phyloP scores from a whole-genome alignment of 202 grass and related monocot species.

The Schoenoplectus triqueter region DNA sequence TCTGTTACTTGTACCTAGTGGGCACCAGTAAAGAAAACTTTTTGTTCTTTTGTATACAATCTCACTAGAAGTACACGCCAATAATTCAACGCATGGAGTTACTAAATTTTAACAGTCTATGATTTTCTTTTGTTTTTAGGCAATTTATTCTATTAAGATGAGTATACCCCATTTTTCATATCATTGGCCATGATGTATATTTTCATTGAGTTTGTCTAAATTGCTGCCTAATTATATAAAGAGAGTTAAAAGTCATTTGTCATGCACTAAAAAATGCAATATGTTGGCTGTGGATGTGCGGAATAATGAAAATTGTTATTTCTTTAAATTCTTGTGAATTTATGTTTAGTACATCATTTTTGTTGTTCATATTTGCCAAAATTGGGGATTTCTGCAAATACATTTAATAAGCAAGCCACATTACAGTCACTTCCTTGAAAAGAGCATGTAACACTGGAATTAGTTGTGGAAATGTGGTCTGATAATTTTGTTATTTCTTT shows the following conservation, averaged over 20 bases:
- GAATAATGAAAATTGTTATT: not conserved
- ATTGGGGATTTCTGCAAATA: not conserved
- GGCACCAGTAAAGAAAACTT: not conserved
- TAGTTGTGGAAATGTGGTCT: not conserved
- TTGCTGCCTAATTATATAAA: too few relatives aligned
- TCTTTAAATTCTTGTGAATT: not conserved
- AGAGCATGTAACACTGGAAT: not conserved
- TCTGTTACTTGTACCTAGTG: not conserved
- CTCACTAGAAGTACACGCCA: not conserved
- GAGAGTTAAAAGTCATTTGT: too few relatives aligned
- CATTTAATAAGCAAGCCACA: not conserved
- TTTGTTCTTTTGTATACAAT: not conserved
- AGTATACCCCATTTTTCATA: not conserved
- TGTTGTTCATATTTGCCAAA: conserved; percentile 8
- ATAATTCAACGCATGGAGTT: not conserved
- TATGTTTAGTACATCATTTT: not conserved
- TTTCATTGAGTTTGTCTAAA: not conserved
- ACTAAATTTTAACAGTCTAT: not conserved
- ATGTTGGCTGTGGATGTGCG: not conserved
- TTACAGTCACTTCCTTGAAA: not conserved
- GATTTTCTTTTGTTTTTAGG: not conserved
- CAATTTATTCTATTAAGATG: conserved; percentile 20
- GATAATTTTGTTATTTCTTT: not conserved
- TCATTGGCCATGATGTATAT: not conserved
- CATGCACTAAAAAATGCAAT: not conserved